phyloP scores from a whole-genome alignment of 495 filamentous ascomycete species.

The Filosporella fistucella region DNA sequence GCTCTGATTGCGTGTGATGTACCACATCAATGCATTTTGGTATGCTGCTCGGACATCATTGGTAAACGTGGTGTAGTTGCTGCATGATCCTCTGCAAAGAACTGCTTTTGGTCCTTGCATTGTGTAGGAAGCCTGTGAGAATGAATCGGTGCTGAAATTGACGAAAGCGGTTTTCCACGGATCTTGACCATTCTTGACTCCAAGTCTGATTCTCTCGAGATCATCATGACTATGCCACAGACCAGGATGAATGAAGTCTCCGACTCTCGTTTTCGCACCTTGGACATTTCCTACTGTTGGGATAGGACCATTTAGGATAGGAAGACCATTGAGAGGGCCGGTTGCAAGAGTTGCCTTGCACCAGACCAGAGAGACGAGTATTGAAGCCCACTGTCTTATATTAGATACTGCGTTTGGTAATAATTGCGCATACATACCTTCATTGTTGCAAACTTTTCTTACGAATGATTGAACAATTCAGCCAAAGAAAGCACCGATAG shows the following conservation, averaged over 20 bases:
- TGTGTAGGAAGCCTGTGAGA: conserved; percentile 22
- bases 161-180: conserved; percentile 21
- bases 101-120: conserved; percentile 27
- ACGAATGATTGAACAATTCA: too few species aligned
- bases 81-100: conserved; percentile 24
- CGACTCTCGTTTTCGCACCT: conserved; percentile 18
- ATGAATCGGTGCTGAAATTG: conserved; percentile 21
- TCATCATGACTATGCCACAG: conserved; percentile 27
- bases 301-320: conserved; percentile 21
- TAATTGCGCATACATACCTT: too few species aligned
- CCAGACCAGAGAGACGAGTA: too few species aligned
- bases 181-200: conserved; percentile 14
- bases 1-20: conserved; percentile 29
- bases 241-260: conserved; percentile 27
- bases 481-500: too few species aligned
- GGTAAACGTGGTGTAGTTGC: conserved; percentile 31
- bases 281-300: conserved; percentile 11
- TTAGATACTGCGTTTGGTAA: too few species aligned
- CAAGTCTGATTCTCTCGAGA: conserved; percentile 24
- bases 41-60: conserved; percentile 30
- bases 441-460: too few species aligned
- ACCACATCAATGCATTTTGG: conserved; percentile 36
- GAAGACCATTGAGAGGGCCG: conserved; percentile 18
- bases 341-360: conserved; percentile 11
- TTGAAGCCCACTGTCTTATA: too few species aligned